phyloP scores from a whole-genome alignment of 306 rosid genomes.

The Sicyos baderoa region DNA sequence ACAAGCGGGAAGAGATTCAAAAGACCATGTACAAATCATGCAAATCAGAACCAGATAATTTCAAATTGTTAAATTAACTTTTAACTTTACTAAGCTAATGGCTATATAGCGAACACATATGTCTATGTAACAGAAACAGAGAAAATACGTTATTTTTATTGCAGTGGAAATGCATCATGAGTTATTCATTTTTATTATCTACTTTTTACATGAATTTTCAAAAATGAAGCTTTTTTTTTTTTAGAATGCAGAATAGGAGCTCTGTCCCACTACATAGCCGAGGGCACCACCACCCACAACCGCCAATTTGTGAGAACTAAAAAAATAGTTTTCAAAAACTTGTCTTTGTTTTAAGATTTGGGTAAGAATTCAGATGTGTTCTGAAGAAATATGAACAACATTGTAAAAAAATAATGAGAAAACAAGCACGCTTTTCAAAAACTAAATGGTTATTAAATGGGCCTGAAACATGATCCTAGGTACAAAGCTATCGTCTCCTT shows the following conservation, averaged over 20 bases:
- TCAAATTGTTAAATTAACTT: neutral
- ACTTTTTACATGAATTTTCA: no score
- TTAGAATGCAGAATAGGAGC: no score
- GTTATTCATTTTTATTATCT: no score
- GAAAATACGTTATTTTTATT: neutral
- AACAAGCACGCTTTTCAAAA: no score
- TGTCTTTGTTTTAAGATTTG: no score
- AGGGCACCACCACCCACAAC: no score
- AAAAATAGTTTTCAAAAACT: neutral
- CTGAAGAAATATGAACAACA: neutral
- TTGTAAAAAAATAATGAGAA: neutral
- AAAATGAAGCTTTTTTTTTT: no score
- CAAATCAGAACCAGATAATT: neutral
- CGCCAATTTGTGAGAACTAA: no score
- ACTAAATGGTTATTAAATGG: no score
- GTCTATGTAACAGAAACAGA: neutral
- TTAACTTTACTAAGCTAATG: neutral
- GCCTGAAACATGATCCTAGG: neutral
- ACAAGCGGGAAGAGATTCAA: neutral
- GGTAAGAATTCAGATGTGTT: no score
- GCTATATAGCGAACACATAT: neutral
- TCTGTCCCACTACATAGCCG: no score
- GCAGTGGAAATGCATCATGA: neutral
- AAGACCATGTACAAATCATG: neutral
- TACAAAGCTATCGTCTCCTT: neutral